Percentiles rank a stretch among this genome's conserved stretches.
Evolutionary conservation across 805 yeast genomes (phyloP).

Genomic region (Candida insectalens): DNA sequence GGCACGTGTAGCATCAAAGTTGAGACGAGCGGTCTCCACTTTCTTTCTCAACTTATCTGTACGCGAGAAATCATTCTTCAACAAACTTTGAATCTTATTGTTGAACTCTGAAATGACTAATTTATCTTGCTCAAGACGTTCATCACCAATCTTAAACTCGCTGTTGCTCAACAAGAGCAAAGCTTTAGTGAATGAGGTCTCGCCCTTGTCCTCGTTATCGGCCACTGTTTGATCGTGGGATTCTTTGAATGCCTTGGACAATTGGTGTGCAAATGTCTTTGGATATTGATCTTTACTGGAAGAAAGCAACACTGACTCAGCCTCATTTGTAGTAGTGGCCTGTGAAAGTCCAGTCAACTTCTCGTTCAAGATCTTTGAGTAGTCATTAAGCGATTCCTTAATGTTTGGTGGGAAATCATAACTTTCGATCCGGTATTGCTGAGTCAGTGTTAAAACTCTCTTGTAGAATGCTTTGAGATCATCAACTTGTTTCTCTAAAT

Average conservation of each 20-base stretch:
- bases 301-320: constrained; percentile 42
- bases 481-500: constrained; percentile 60
- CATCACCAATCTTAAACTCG: constrained; percentile 55
- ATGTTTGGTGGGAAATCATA: constrained; percentile 81
- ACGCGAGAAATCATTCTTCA: constrained; percentile 50
- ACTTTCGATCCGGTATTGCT: constrained; percentile 62
- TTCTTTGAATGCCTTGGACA: constrained; percentile 44
- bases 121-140: constrained; percentile 62
- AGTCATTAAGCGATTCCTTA: constrained; percentile 54
- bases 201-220: constrained; percentile 18
- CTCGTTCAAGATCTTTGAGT: constrained; percentile 45
- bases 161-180: constrained; percentile 45
- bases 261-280: constrained; percentile 66
- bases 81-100: constrained; percentile 37
- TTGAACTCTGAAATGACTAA: constrained; percentile 52
- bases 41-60: constrained; percentile 52
- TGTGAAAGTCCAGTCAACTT: constrained; percentile 51
- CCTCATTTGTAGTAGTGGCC: constrained; percentile 59
- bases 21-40: constrained; percentile 61
- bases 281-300: constrained; percentile 34
- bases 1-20: constrained; percentile 61
- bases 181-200: constrained; percentile 24
- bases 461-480: constrained; percentile 51
- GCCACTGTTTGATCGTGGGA: constrained; percentile 34
- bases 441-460: constrained; percentile 38